A percentile compares a stretch with the other conserved stretches of the same genome.
Evolutionary conservation across 2,329 filamentous ascomycete genomes (phyloP).

Genomic region (Fusarium heterosporum): DNA sequence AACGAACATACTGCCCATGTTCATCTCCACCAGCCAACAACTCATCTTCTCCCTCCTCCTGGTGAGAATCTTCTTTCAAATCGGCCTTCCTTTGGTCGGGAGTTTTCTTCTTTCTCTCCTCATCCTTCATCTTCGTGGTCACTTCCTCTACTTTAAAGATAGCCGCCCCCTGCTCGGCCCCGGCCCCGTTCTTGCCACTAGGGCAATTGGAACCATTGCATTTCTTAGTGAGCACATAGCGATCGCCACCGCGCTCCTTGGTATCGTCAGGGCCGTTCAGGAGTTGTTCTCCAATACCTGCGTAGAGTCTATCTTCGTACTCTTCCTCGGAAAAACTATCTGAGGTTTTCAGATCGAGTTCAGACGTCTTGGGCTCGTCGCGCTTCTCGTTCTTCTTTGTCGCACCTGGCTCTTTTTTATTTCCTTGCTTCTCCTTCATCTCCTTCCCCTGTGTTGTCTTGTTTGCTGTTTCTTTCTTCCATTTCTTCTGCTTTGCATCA

Average conservation of each 20-base stretch:
- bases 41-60: background rate
- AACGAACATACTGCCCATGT: slow-evolving; percentile 6
- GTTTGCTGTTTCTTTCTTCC: background rate
- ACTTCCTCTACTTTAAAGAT: background rate
- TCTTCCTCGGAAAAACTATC: background rate
- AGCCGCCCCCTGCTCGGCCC: background rate
- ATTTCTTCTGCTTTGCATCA: background rate
- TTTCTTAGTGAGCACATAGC: slow-evolving; percentile 7
- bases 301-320: slow-evolving; percentile 25
- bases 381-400: background rate
- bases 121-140: background rate
- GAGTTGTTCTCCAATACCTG: slow-evolving; percentile 3
- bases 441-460: background rate
- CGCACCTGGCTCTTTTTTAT: background rate
- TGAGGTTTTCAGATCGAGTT: background rate
- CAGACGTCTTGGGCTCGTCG: background rate
- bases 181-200: background rate
- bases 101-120: background rate
- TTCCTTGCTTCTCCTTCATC: background rate
- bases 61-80: background rate
- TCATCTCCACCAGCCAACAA: slow-evolving; percentile 11
- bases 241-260: background rate
- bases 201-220: slow-evolving; percentile 12
- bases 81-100: background rate
- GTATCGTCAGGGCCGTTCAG: background rate